A percentile compares a stretch with the other conserved stretches of the same genome.
Conservation (phyloP, 345 rosid species). For the Citrus hindsii region DNA sequence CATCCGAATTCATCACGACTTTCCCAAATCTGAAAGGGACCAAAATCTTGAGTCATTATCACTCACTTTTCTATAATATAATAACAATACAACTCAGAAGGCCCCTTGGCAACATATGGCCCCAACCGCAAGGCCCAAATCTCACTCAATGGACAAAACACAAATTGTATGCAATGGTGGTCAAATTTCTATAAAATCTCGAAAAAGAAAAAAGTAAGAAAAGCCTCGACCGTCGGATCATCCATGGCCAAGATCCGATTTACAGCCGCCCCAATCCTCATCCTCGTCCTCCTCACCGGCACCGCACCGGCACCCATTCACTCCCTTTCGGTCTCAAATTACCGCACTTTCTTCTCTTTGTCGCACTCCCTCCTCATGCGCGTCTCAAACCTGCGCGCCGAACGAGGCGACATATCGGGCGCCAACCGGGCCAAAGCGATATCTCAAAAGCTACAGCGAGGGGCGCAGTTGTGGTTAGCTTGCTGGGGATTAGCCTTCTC, state of each 20-base stretch:
- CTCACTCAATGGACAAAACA: too few relatives aligned
- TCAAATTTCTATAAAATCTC: neutral
- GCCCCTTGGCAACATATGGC: too few relatives aligned
- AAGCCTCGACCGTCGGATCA: neutral
- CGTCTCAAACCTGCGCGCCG: slow-evolving; percentile 66
- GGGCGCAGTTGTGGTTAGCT: slow-evolving; percentile 37
- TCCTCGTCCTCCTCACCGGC: slow-evolving; percentile 26
- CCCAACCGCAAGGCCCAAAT: too few relatives aligned
- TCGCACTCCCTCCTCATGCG: slow-evolving; percentile 69
- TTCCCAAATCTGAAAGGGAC: neutral
- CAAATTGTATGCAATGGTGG: too few relatives aligned
- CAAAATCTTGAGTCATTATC: neutral
- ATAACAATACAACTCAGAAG: too few relatives aligned
- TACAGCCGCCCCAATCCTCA: slow-evolving; percentile 20
- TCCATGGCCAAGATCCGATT: slow-evolving; percentile 32
- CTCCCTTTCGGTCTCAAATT: slow-evolving; percentile 37
- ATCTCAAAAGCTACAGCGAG: slow-evolving; percentile 51
- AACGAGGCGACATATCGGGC: slow-evolving; percentile 65
- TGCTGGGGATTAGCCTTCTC: slow-evolving; percentile 46
- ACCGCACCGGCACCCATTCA: slow-evolving; percentile 24
- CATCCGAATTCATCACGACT: neutral
- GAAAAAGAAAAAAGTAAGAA: neutral
- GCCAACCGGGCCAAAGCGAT: slow-evolving; percentile 48
- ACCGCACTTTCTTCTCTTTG: slow-evolving; percentile 48
- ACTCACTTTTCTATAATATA: neutral